phyloP scores from a whole-genome alignment of 441 rosid genomes.

The Pelargonium fulgidum region DNA sequence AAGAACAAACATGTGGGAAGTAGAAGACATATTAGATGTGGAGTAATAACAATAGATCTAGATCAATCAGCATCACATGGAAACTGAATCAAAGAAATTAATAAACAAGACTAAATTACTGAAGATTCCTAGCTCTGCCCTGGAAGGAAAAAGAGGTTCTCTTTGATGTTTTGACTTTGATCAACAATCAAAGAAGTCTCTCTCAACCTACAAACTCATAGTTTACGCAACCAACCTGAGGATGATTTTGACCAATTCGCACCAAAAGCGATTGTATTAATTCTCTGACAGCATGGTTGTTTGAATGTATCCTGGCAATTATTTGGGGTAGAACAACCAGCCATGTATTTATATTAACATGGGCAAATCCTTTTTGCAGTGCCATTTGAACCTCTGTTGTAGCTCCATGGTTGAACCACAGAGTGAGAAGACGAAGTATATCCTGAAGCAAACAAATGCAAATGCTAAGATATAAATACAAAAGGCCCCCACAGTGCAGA shows the following conservation, averaged over 20 bases:
- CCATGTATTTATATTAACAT: slow-evolving; percentile 97
- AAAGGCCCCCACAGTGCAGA: background rate
- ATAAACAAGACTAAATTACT: too few species aligned
- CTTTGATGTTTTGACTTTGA: too few species aligned
- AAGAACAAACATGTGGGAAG: background rate
- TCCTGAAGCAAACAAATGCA: slow-evolving; percentile 49
- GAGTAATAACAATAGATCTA: background rate
- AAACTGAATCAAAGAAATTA: background rate
- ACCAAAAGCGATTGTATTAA: slow-evolving; percentile 89
- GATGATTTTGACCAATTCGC: slow-evolving; percentile 93
- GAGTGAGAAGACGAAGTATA: slow-evolving; percentile 94
- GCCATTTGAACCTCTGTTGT: slow-evolving; percentile 88
- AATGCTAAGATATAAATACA: background rate
- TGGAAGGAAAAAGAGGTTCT: too few species aligned
- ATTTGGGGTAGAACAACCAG: slow-evolving; percentile 96
- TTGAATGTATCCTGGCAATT: slow-evolving; percentile 99
- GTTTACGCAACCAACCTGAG: slow-evolving; percentile 62
- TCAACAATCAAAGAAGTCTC: too few species aligned
- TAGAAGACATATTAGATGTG: background rate
- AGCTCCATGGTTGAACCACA: slow-evolving; percentile 99
- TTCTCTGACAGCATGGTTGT: slow-evolving; percentile 89
- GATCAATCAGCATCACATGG: background rate
- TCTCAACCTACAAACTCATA: background rate
- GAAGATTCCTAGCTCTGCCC: too few species aligned
- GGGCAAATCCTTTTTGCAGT: slow-evolving; percentile 72